These are phyloP conservation scores for Phyllosticta citribraziliensis DNA, from an alignment of 2,329 filamentous ascomycete species.

Conservation along the genomic window DNA sequence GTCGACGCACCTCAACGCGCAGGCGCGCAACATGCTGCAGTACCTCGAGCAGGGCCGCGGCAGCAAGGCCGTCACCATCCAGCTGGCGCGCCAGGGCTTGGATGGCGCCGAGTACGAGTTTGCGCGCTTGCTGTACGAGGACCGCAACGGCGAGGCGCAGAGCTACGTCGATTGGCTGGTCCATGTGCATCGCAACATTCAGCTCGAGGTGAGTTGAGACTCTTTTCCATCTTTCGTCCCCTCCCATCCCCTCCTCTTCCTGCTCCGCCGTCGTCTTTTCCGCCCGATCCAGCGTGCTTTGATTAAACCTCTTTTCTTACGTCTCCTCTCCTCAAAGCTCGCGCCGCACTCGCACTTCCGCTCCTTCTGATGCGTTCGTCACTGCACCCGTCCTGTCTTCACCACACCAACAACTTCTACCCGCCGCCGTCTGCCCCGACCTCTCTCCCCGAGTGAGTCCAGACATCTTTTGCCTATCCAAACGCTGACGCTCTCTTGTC, in stretches of 20 bases:
- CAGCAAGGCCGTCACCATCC: constrained; percentile 78
- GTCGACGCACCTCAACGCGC: constrained; percentile 85
- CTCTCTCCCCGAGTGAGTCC: background rate
- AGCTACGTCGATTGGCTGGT: constrained; percentile 99
- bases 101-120: constrained; percentile 97
- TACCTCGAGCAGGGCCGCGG: constrained; percentile 73
- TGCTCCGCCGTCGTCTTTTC: too few relatives aligned
- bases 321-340: background rate
- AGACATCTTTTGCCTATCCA: background rate
- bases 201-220: constrained; percentile 55
- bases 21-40: constrained; percentile 86
- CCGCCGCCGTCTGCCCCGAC: background rate
- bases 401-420: too few relatives aligned
- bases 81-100: constrained; percentile 82
- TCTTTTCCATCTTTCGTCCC: background rate
- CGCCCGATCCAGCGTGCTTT: background rate
- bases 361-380: background rate
- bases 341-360: constrained; percentile 1
- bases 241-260: background rate
- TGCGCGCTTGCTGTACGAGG: constrained; percentile 80
- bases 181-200: constrained; percentile 84
- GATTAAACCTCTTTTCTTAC: background rate
- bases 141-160: constrained; percentile 94
- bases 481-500: background rate
- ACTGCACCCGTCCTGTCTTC: background rate